Evolutionary conservation across 768 basidiomycete genomes (phyloP).

Genomic region (Macrocybe gigantea): DNA sequence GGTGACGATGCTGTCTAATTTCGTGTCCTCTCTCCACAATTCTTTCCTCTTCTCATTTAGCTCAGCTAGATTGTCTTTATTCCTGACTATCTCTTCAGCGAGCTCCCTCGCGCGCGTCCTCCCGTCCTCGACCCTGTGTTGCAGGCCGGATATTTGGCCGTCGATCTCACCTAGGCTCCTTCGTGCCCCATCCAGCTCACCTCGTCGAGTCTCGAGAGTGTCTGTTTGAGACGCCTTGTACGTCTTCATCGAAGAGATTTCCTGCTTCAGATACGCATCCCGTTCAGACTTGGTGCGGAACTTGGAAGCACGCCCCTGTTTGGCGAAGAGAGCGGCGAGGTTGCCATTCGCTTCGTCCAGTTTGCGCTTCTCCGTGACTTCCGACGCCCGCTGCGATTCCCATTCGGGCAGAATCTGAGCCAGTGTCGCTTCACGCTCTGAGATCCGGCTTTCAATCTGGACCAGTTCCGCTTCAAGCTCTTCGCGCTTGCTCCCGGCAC

Average conservation of each 20-base stretch:
- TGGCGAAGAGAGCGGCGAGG: slow-evolving; percentile 74
- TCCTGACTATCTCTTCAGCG: slow-evolving; percentile 46
- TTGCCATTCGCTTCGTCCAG: slow-evolving; percentile 73
- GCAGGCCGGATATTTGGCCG: slow-evolving; percentile 47
- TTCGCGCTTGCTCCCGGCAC: slow-evolving; percentile 58
- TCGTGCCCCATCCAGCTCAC: slow-evolving; percentile 43
- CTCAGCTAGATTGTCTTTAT: slow-evolving; percentile 67
- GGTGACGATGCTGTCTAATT: slow-evolving; percentile 69
- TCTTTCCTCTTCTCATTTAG: slow-evolving; percentile 84
- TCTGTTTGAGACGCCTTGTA: slow-evolving; percentile 51
- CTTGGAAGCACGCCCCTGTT: slow-evolving; percentile 83
- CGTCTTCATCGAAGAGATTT: slow-evolving; percentile 64
- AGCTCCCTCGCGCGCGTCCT: slow-evolving; percentile 51
- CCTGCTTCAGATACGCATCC: slow-evolving; percentile 75
- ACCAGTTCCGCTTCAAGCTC: slow-evolving; percentile 62
- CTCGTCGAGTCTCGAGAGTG: slow-evolving; percentile 48
- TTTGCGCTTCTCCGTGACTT: slow-evolving; percentile 50
- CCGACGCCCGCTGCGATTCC: slow-evolving; percentile 48
- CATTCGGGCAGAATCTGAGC: slow-evolving; percentile 66
- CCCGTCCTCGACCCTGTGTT: slow-evolving; percentile 61
- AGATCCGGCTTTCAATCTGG: slow-evolving; percentile 53
- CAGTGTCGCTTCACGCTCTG: slow-evolving; percentile 55
- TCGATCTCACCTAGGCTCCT: slow-evolving; percentile 52
- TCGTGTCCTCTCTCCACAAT: slow-evolving; percentile 92
- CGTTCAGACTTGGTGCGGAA: slow-evolving; percentile 82